Percentiles rank a stretch among this genome's conserved stretches.
phyloP scores from a whole-genome alignment of 75 land plant genomes.

The Azolla pinnata region DNA sequence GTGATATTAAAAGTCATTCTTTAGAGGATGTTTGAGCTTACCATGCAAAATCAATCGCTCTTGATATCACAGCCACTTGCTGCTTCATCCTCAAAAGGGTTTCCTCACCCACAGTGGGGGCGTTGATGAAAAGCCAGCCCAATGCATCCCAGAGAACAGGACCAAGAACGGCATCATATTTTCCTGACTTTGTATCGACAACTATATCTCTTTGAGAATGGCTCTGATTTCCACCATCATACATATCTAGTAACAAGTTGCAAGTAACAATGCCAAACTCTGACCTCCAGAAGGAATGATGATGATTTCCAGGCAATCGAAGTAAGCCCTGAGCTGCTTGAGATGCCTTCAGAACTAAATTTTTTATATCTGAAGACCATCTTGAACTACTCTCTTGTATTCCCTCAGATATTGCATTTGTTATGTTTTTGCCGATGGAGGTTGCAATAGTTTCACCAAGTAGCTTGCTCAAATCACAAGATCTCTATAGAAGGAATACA shows the following conservation, averaged over 20 bases:
- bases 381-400: not conserved
- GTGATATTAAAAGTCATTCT: no score
- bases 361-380: not conserved
- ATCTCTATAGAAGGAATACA: no score
- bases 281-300: not conserved
- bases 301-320: not conserved
- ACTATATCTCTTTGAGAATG: not conserved
- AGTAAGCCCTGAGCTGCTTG: constrained; percentile 2
- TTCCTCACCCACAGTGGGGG: not conserved
- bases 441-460: not conserved
- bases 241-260: not conserved
- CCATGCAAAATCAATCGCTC: constrained; percentile 2
- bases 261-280: not conserved
- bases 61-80: not conserved
- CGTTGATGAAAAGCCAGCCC: constrained; percentile 1
- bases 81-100: not conserved
- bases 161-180: not conserved
- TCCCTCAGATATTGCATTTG: not conserved
- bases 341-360: not conserved
- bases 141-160: constrained; percentile 4
- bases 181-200: not conserved
- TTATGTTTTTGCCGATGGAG: not conserved
- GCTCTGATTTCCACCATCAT: not conserved
- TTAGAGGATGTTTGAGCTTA: no score
- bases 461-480: not conserved